phyloP scores from a whole-genome alignment of 2,329 filamentous ascomycete species.

The Magnaporthales sp. region DNA sequence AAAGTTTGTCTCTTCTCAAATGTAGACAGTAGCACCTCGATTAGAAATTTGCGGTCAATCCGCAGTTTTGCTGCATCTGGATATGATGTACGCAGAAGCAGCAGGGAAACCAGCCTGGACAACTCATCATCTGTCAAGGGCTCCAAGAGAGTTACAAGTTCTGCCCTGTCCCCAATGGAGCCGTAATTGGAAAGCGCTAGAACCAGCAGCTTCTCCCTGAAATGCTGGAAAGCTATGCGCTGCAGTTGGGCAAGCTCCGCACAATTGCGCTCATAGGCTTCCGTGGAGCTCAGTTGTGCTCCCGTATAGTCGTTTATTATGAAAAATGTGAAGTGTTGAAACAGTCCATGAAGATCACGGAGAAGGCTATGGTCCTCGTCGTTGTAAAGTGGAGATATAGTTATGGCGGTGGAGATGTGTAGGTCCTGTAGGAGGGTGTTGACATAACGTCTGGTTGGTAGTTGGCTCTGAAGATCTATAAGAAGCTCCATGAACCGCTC shows the following conservation, averaged over 20 bases:
- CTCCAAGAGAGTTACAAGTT: conserved; percentile 68
- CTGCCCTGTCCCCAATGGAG: conserved; percentile 70
- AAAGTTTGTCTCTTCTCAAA: conserved; percentile 77
- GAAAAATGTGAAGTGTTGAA: conserved; percentile 82
- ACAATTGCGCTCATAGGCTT: conserved; percentile 76
- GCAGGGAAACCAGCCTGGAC: conserved; percentile 53
- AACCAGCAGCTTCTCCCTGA: conserved; percentile 85
- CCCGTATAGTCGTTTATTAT: conserved; percentile 88
- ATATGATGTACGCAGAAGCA: conserved; percentile 78
- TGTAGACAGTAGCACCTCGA: conserved; percentile 64
- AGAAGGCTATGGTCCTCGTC: conserved; percentile 68
- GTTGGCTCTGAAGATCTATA: conserved; percentile 82
- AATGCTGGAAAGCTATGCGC: conserved; percentile 66
- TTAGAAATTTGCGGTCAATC: conserved; percentile 53
- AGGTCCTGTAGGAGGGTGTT: conserved; percentile 82
- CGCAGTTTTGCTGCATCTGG: conserved; percentile 59
- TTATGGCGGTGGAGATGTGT: conserved; percentile 70
- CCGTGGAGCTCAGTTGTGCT: conserved; percentile 59
- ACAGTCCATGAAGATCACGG: conserved; percentile 69
- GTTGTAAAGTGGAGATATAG: conserved; percentile 69
- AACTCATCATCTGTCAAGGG: conserved; percentile 69
- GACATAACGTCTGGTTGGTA: conserved; percentile 89
- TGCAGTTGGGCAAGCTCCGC: conserved; percentile 70
- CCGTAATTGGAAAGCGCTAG: conserved; percentile 88
- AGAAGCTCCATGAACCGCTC: conserved; percentile 91